phyloP scores from a whole-genome alignment of 257 asterid species.

The Nicotiana tomentosiformis region DNA sequence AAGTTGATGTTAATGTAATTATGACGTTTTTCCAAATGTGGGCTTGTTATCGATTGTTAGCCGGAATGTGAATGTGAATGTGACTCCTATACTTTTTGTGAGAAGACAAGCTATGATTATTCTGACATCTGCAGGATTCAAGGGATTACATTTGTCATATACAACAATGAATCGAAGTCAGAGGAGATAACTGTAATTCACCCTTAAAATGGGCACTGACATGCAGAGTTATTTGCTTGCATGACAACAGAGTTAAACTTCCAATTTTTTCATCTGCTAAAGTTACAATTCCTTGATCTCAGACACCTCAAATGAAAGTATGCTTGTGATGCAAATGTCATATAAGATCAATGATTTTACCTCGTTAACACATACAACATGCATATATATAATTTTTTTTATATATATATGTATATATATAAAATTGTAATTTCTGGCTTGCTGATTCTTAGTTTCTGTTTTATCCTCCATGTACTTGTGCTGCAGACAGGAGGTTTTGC shows the following conservation, averaged over 20 bases:
- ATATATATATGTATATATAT: no score
- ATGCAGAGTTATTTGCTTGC: background rate
- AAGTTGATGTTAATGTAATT: background rate
- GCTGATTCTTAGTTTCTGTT: background rate
- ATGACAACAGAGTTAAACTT: background rate
- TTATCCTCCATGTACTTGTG: conserved; percentile 15
- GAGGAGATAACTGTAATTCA: background rate
- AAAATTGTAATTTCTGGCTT: background rate
- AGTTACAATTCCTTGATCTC: background rate
- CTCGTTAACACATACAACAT: background rate
- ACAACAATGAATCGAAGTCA: background rate
- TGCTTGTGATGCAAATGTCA: background rate
- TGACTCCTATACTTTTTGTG: background rate
- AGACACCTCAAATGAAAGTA: background rate
- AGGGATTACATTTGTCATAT: background rate
- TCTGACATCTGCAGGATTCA: background rate
- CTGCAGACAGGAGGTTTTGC: conserved; percentile 78
- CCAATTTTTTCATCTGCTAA: background rate
- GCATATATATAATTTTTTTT: no score
- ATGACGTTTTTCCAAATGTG: background rate
- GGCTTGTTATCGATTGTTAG: background rate
- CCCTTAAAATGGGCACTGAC: background rate
- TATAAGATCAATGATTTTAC: background rate
- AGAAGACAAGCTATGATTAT: background rate
- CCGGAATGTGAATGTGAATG: background rate